A percentile compares a stretch with the other conserved stretches of the same genome.
Evolutionary conservation across 2,329 filamentous ascomycete species (phyloP).

Genomic region (Cladophialophora carrionii): DNA sequence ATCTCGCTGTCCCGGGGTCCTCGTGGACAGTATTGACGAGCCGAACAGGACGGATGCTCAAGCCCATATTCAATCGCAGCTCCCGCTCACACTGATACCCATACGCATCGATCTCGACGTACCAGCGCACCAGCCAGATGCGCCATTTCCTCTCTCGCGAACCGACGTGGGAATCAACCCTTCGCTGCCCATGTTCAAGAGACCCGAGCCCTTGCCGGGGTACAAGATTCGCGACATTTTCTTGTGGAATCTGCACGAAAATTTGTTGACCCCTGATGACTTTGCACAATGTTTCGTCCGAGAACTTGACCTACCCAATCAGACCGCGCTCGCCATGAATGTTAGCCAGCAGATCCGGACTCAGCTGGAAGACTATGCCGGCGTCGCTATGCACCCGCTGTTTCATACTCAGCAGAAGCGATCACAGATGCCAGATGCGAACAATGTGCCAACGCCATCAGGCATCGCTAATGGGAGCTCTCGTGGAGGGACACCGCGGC

Average conservation of each 20-base stretch:
- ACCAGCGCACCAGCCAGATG: slow-evolving; percentile 63
- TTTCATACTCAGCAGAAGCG: slow-evolving; percentile 66
- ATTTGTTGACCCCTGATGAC: slow-evolving; percentile 88
- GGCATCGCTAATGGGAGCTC: slow-evolving; percentile 49
- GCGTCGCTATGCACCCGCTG: slow-evolving; percentile 87
- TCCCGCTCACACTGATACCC: slow-evolving; percentile 88
- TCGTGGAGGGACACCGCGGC: slow-evolving; percentile 56
- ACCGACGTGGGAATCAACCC: slow-evolving; percentile 58
- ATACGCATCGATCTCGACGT: slow-evolving; percentile 97
- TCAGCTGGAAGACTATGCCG: slow-evolving; percentile 93
- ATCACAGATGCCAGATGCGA: slow-evolving; percentile 41
- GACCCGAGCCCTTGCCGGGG: slow-evolving; percentile 76
- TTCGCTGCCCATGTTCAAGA: slow-evolving; percentile 74
- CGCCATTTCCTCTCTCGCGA: slow-evolving; percentile 52
- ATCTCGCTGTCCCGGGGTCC: background rate
- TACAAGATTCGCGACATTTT: slow-evolving; percentile 95
- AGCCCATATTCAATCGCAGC: slow-evolving; percentile 66
- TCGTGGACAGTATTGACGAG: slow-evolving; percentile 19
- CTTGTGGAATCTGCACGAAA: slow-evolving; percentile 96
- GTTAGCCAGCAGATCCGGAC: slow-evolving; percentile 94
- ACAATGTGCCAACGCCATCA: slow-evolving; percentile 41
- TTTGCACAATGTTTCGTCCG: slow-evolving; percentile 91
- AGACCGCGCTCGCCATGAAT: slow-evolving; percentile 69
- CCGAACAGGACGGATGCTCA: slow-evolving; percentile 60
- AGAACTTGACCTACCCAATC: slow-evolving; percentile 86